Evolutionary conservation across 495 filamentous ascomycete genomes (phyloP).

Genomic region (Penicillium soppii): DNA sequence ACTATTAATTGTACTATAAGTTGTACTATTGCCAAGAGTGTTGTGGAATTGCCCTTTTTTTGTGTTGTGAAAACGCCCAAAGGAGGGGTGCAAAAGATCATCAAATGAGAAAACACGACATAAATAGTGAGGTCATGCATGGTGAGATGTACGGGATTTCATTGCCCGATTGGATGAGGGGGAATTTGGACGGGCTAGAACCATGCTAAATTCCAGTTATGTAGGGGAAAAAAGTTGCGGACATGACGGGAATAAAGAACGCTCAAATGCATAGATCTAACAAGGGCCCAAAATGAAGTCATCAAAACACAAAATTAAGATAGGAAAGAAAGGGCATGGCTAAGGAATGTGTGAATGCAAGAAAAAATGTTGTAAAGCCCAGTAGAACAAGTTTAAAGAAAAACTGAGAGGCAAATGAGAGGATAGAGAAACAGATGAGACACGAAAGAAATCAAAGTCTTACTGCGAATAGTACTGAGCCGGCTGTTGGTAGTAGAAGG

Average conservation of each 20-base stretch:
- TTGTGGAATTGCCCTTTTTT: neutral
- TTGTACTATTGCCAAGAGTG: too few relatives aligned
- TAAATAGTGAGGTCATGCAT: conserved; percentile 6
- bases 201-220: conserved; percentile 12
- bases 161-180: neutral
- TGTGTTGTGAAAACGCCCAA: neutral
- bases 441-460: conserved; percentile 11
- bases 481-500: conserved; percentile 71
- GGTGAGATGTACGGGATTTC: neutral
- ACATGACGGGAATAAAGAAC: conserved; percentile 29
- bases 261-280: conserved; percentile 45
- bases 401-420: conserved; percentile 7
- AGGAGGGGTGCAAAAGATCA: neutral
- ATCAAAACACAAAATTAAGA: conserved; percentile 1
- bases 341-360: conserved; percentile 9
- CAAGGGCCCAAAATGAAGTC: conserved; percentile 13
- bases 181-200: conserved; percentile 9
- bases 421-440: conserved; percentile 11
- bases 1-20: too few relatives aligned
- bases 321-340: neutral
- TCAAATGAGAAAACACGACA: conserved; percentile 3
- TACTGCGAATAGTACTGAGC: conserved; percentile 64
- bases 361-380: conserved; percentile 10
- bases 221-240: conserved; percentile 10
- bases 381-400: conserved; percentile 2